Conservation (phyloP, 345 rosid genomes). For the Euphorbia pulcherrima region DNA sequence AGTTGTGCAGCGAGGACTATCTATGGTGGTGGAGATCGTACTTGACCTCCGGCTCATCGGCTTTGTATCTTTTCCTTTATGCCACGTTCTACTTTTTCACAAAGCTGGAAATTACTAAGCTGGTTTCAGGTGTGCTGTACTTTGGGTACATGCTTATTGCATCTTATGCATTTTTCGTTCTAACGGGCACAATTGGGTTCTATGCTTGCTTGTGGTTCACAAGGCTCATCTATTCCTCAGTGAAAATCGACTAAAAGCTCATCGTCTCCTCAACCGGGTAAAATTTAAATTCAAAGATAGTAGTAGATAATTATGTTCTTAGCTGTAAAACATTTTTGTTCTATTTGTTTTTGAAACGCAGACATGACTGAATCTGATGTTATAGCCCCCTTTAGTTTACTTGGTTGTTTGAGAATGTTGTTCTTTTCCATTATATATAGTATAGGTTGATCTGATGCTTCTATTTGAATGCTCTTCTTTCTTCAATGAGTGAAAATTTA, state of each 20-base stretch:
- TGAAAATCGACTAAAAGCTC: constrained; percentile 57
- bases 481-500: background rate
- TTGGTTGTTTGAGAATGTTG: constrained; percentile 4
- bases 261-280: constrained; percentile 15
- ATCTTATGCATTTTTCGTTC: constrained; percentile 61
- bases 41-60: constrained; percentile 77
- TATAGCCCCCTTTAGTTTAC: background rate
- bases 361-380: constrained; percentile 14
- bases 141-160: constrained; percentile 78
- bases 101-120: constrained; percentile 72
- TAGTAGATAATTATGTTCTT: constrained; percentile 30
- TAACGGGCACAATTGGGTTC: constrained; percentile 71
- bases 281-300: constrained; percentile 24
- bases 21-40: constrained; percentile 95
- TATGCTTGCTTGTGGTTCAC: constrained; percentile 83
- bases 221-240: constrained; percentile 76
- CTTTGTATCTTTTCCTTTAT: constrained; percentile 63
- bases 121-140: constrained; percentile 58
- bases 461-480: background rate
- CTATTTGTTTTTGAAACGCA: constrained; percentile 27
- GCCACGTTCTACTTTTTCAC: constrained; percentile 82
- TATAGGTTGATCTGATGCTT: constrained; percentile 8
- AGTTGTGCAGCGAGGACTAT: constrained; percentile 77
- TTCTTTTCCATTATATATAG: constrained; percentile 13
- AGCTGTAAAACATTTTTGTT: constrained; percentile 31